Base-by-base conservation (phyloP, 768 basidiomycete species). In the Sistotremastrum suecicum region DNA sequence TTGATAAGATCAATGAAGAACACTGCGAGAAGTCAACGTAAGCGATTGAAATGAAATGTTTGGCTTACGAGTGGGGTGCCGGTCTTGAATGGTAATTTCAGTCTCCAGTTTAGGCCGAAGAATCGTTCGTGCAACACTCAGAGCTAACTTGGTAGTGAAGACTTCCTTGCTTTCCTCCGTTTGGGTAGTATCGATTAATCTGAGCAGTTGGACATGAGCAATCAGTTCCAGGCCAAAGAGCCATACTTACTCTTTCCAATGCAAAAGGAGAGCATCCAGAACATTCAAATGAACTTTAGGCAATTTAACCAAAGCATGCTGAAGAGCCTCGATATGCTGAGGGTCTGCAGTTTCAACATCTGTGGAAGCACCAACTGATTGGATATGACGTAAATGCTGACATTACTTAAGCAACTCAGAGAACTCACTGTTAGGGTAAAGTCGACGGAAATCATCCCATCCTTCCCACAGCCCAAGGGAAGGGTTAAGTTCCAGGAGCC, bases 401-500 rank as follows among this genome's bases (percentile, higher is more conserved):
- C 11, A 28, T 20, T n/a, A 35, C 30, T 33, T 5, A n/a, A 37
- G 28, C 7, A 33, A 39, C 37, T 34, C 30, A 36, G 2, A 29
- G 5, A 28, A 54, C 68, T 32, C 42, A 70, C 71, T 74, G 34
- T 67, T 71, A 4, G 88, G 89, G 56, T 95, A 97, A n/a, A 95
- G 52, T 51, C 77, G 80, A 45, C 86, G 74, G 50, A 92, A 69
- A 32, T 95, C 91, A 38, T 92, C 89, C 85, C 91, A 98, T 39
- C 83, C 78, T 55, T 92, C 88, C 70, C 81, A 94, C 41, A 84
- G 65, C 11, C 77, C 73, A 7, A 95, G 60, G 30, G 94, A 90
- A 5, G 88, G 86, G 56, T 89, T 79, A 30, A 98, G 72, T 60
- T 98, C 92, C n/a, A 95, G 68, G 28, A 80, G 58, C 86, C 89